Percentiles rank a stretch among this genome's conserved stretches.
Evolutionary conservation across 2,329 filamentous ascomycete genomes (phyloP).

Genomic region (Ophiostoma sp.): DNA sequence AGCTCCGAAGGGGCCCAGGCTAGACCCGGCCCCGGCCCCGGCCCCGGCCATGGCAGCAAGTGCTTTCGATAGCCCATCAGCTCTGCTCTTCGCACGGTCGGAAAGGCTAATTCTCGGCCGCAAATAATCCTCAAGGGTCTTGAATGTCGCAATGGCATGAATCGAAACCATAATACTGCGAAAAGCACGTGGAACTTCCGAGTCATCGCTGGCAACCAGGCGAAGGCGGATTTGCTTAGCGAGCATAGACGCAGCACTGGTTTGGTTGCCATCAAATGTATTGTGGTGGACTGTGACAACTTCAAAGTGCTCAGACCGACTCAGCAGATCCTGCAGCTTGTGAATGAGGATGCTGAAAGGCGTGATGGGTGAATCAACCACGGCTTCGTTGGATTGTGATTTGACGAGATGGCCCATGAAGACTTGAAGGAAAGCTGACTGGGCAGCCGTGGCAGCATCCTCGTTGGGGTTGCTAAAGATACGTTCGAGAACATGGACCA

Average conservation of each 20-base stretch:
- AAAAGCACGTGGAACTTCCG: constrained; percentile 80
- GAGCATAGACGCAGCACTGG: constrained; percentile 89
- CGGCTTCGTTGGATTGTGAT: constrained; percentile 58
- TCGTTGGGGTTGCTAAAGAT: constrained; percentile 71
- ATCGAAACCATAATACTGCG: constrained; percentile 97
- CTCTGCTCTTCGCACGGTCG: constrained; percentile 63
- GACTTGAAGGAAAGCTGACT: constrained; percentile 78
- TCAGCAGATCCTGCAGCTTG: constrained; percentile 92
- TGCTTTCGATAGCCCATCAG: constrained; percentile 58
- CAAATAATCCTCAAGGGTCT: constrained; percentile 91
- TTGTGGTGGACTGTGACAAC: constrained; percentile 94
- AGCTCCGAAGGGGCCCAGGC: constrained; percentile 33
- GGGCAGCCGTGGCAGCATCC: constrained; percentile 57
- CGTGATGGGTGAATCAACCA: constrained; percentile 65
- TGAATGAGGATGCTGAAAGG: constrained; percentile 86
- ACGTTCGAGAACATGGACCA: constrained; percentile 76
- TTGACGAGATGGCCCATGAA: constrained; percentile 78
- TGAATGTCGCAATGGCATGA: constrained; percentile 96
- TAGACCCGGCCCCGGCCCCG: constrained; percentile 48
- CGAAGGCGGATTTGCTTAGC: constrained; percentile 91
- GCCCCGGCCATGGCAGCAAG: constrained; percentile 71
- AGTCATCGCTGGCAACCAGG: constrained; percentile 81
- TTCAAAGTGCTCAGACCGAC: constrained; percentile 95
- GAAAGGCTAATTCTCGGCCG: constrained; percentile 79
- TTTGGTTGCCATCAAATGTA: constrained; percentile 80